A percentile compares a stretch with the other conserved stretches of the same genome.
Conservation (phyloP, 371 early-diverging fungal species). For the Syncephalastrum racemosum region DNA sequence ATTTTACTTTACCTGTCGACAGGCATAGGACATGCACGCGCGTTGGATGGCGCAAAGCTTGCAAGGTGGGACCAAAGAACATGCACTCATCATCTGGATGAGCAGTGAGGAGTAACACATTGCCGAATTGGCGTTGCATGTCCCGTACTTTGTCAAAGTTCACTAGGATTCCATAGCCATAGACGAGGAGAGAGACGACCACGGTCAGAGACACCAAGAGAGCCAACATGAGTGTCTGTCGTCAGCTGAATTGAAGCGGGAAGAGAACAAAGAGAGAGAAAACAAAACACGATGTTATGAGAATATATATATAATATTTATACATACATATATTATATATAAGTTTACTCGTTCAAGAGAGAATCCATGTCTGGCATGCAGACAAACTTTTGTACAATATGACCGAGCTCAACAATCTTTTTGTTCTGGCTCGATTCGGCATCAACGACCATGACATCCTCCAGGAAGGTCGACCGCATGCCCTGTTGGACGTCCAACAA, state of each 20-base stretch:
- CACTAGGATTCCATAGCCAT: constrained; percentile 12
- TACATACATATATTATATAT: constrained; percentile 12
- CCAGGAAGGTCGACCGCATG: constrained; percentile 60
- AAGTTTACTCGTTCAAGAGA: constrained; percentile 34
- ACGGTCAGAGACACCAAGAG: neutral
- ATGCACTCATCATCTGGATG: constrained; percentile 99
- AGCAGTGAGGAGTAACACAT: constrained; percentile 85
- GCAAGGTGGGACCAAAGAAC: constrained; percentile 96
- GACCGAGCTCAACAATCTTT: constrained; percentile 61
- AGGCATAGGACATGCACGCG: constrained; percentile 79
- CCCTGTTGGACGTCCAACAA: constrained; percentile 62
- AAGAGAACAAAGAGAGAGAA: too few species aligned
- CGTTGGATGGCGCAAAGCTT: constrained; percentile 27
- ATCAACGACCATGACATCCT: constrained; percentile 63
- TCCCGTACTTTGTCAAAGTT: neutral
- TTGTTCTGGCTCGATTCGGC: constrained; percentile 44
- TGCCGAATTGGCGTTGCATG: constrained; percentile 6
- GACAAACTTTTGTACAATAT: constrained; percentile 62
- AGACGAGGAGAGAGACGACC: constrained; percentile 10
- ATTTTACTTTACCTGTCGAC: constrained; percentile 68
- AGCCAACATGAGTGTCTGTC: too few species aligned
- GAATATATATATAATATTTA: too few species aligned
- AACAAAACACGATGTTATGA: too few species aligned
- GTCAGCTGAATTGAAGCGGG: too few species aligned
- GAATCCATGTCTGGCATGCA: constrained; percentile 67